A percentile compares a stretch with the other conserved stretches of the same genome.
Evolutionary conservation across 768 basidiomycete species (phyloP).

Genomic region (Tylopilus subfusipes): DNA sequence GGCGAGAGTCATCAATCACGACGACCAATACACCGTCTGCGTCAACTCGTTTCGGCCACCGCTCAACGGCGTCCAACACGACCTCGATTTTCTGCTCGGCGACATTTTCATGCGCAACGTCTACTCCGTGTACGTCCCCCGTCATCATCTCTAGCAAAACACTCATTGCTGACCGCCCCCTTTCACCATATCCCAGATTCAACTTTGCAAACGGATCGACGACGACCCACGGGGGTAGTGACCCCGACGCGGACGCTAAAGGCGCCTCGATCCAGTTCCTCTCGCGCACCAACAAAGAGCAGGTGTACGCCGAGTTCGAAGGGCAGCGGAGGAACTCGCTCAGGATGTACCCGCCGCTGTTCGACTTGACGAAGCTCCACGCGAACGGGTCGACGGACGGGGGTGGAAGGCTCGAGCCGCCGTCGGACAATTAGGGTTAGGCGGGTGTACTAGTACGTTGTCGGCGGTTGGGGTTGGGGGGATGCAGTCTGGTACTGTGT

Average conservation of each 20-base stretch:
- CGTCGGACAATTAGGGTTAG: not conserved
- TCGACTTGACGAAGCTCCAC: slow-evolving; percentile 19
- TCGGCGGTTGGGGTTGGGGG: not conserved
- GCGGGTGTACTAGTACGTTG: too few species aligned
- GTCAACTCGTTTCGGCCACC: slow-evolving; percentile 32
- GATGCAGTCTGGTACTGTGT: not conserved
- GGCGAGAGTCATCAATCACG: slow-evolving; percentile 21
- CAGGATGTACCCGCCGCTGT: slow-evolving; percentile 19
- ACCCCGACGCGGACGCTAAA: slow-evolving; percentile 12
- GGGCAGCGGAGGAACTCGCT: slow-evolving; percentile 11
- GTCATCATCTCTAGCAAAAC: not conserved
- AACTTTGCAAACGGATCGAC: slow-evolving; percentile 39
- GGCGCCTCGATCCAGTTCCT: slow-evolving; percentile 41
- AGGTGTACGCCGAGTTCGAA: slow-evolving; percentile 32
- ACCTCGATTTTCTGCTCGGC: slow-evolving; percentile 40
- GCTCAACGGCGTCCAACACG: slow-evolving; percentile 24
- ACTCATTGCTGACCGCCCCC: not conserved
- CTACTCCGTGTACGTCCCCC: slow-evolving; percentile 37
- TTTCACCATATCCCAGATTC: slow-evolving; percentile 27
- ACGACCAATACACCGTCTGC: slow-evolving; percentile 39
- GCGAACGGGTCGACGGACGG: slow-evolving; percentile 21
- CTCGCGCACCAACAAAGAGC: slow-evolving; percentile 33
- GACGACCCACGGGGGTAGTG: not conserved
- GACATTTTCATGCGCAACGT: slow-evolving; percentile 46
- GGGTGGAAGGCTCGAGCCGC: slow-evolving; percentile 18